Evolutionary conservation across 306 rosid genomes (phyloP), one percentile per base, ranked within the genome.

Genomic region (Bauhinia variegata): DNA sequence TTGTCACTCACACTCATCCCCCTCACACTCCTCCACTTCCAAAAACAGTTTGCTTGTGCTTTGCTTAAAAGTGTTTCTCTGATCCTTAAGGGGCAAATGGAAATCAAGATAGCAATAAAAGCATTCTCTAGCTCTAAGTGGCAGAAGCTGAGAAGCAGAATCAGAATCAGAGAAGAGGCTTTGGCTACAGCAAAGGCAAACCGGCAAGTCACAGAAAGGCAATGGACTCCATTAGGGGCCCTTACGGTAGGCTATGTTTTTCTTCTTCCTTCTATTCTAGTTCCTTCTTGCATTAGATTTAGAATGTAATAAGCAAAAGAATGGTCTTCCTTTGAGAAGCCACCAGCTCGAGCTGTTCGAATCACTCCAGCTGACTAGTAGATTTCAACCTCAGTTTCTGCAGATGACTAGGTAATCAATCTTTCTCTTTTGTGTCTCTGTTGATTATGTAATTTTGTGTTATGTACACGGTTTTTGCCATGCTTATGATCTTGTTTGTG

Each of bases 161-260:
- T n/a, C 58, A 74, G 65, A 52, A 60, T 63, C n/a, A 74, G 57
- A 70, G 58, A 28, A 68, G 77, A 76, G 39, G 79, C 70, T 68
- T 65, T 70, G 82, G 92, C 80, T 75, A 68, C 16, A 37, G 81
- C 75, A 46, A 23, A 41, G 58, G 86, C 84, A 73, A 75, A 83
- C 89, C 97, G 96, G 97, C 97, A 91, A 88, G 97, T 91, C 96
- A 91, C 76, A 69, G 54, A 88, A 82, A 86, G 92, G 91, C 97
- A 86, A 78, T 72, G 81, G 95, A 77, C 81, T 84, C 83, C 68
- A 33, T 76, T 76, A 72, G 42, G 82, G 58, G 84, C 83, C 84
- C 67, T 43, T 65, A 65, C 59, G 76, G 85, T 83, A 61, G 62
- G 77, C 62, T 76, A 23, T 12, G 15, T 75, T 47, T 4, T 47